Evolutionary conservation across 306 rosid genomes (phyloP).

Genomic region (Gastrolobium villosum): DNA sequence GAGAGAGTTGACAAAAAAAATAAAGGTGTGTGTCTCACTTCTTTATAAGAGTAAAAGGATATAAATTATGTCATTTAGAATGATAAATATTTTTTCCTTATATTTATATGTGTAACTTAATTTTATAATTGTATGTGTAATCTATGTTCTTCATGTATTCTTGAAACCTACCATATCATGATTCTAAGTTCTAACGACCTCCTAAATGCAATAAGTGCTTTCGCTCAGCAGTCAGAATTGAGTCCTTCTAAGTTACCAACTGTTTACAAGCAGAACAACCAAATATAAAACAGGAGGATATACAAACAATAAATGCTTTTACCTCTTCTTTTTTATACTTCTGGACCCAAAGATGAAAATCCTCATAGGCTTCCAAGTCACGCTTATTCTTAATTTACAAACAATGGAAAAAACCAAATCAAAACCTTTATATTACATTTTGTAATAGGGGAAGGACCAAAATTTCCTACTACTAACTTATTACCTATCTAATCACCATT

Average conservation of each 20-base stretch:
- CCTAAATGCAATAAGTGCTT: neutral
- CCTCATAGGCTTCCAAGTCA: neutral
- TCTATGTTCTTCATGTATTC: too few species aligned
- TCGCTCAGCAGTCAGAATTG: neutral
- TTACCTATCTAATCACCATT: too few species aligned
- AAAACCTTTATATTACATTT: too few species aligned
- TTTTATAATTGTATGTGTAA: too few species aligned
- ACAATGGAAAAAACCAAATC: conserved; percentile 23
- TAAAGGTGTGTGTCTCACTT: too few species aligned
- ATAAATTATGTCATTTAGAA: too few species aligned
- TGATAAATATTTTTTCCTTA: too few species aligned
- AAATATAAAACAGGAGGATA: neutral
- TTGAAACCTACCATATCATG: neutral
- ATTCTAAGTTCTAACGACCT: neutral
- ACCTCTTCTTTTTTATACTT: conserved; percentile 28
- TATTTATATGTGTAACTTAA: too few species aligned
- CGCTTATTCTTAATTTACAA: conserved; percentile 2
- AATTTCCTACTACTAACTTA: too few species aligned
- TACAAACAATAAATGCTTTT: neutral
- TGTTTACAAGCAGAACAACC: neutral
- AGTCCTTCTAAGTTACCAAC: neutral
- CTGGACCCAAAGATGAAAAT: conserved; percentile 22
- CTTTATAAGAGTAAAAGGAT: too few species aligned
- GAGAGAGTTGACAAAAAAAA: too few species aligned
- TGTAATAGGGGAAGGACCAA: too few species aligned